Base-by-base conservation (phyloP, 2,329 filamentous ascomycete genomes). In the Beauveria pseudobassiana region DNA sequence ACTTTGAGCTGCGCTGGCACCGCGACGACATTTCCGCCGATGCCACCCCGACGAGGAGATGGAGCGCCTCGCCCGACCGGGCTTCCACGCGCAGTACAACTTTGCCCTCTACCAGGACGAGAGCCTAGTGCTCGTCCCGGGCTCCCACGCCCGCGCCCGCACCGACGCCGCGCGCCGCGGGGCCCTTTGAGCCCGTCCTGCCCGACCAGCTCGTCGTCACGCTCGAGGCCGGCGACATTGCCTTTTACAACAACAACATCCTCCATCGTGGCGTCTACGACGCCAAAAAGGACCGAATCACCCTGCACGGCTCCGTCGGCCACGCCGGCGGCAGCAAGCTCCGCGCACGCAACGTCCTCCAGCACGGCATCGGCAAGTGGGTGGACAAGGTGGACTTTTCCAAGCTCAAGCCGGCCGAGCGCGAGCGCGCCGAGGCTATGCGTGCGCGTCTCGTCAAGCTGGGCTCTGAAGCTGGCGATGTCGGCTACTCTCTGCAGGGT, bases 161-260 rank as follows among this genome's bases (percentile, higher is more conserved):
- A 96, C 90, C 1, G 81, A 85, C 5, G 71, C 68, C 0, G 92
- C 80, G 90, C 14, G 73, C 69, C 7, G 90, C 90, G 0, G 84
- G 79, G 22, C 87, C 88, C 0, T 89, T 85, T 68, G 87, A 87
- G 66, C 70, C 76, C 2, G 69, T 76, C 1, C 67, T 95, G 66
- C 85, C 87, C 0, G 84, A 77, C 0, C 87, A 92, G 77, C 69
- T 87, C 16, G 75, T 83, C 3, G 90, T 96, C 18, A 70, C 78
- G 70, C 77, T 96, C 64, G 76, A 82, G 64, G 81, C 90, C 0
- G 91, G 91, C 0, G 91, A 96, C 74, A 85, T 89, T 18, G 89
- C 89, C 48, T 96, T 96, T 69, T 96, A 96, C 71, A 87, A 96
- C 73, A 96, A 93, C 70, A 96, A 96, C 72, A 96, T 96, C 65